These are phyloP conservation scores for Neoarthrinium moseri DNA, from an alignment of 2,329 filamentous ascomycete species.

Conservation along the genomic window DNA sequence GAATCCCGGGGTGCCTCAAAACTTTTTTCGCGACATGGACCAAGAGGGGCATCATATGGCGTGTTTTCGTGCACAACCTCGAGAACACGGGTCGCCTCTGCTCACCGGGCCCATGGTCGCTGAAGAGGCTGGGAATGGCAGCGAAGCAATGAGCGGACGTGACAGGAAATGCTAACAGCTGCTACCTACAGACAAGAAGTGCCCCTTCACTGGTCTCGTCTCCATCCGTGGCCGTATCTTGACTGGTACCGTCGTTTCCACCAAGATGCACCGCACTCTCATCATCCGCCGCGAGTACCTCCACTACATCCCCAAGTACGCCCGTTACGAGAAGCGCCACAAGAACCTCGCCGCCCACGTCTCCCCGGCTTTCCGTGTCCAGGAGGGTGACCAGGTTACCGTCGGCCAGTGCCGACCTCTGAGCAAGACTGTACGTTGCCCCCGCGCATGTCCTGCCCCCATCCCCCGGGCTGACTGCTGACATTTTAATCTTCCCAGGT, in stretches of 20 bases:
- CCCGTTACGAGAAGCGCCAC: conserved; percentile 99
- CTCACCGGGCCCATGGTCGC: neutral
- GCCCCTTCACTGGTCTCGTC: conserved; percentile 98
- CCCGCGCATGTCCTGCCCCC: too few species aligned
- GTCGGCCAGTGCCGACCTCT: conserved; percentile 99
- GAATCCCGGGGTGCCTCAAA: neutral
- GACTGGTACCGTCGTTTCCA: conserved; percentile 97
- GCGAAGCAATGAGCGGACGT: too few species aligned
- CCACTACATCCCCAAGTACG: conserved; percentile 99
- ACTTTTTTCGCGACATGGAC: conserved; percentile 1
- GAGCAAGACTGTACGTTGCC: conserved; percentile 86
- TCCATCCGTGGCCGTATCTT: conserved; percentile 99
- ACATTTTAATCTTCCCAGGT: conserved; percentile 57
- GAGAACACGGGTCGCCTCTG: neutral
- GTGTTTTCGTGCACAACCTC: too few species aligned
- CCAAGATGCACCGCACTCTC: conserved; percentile 99
- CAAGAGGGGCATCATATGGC: too few species aligned
- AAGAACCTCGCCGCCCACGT: conserved; percentile 99
- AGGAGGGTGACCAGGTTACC: conserved; percentile 98
- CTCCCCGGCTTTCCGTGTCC: conserved; percentile 99
- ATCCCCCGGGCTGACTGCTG: too few species aligned
- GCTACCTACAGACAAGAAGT: conserved; percentile 90
- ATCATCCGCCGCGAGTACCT: conserved; percentile 99
- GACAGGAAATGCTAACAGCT: too few species aligned
- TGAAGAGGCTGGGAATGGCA: neutral